Evolutionary conservation across 805 yeast genomes (phyloP).

Genomic region (Cyberlindnera maclurae): DNA sequence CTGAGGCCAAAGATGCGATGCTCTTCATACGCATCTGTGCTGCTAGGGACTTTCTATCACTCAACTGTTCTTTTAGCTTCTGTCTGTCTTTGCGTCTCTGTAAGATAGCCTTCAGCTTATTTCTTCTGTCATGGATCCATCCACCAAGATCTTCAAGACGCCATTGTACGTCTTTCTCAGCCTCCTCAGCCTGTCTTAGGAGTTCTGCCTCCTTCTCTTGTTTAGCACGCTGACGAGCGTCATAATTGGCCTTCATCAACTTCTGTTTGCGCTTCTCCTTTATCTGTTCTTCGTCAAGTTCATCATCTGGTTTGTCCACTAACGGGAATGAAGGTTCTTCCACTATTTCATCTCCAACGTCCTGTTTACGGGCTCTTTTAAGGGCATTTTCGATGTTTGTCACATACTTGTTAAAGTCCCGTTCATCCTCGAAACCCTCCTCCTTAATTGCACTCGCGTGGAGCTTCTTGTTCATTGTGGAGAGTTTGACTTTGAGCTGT

Average conservation of each 20-base stretch:
- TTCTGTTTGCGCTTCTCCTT: conserved; percentile 84
- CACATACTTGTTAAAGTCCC: conserved; percentile 63
- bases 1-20: conserved; percentile 79
- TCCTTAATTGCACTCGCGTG: conserved; percentile 47
- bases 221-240: conserved; percentile 78
- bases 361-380: conserved; percentile 58
- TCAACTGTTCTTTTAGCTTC: conserved; percentile 67
- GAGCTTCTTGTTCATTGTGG: conserved; percentile 43
- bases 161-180: conserved; percentile 67
- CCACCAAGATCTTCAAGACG: conserved; percentile 63
- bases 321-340: conserved; percentile 58
- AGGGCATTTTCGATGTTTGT: conserved; percentile 59
- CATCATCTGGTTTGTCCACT: conserved; percentile 77
- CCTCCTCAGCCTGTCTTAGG: conserved; percentile 51
- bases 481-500: conserved; percentile 46
- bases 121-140: conserved; percentile 74
- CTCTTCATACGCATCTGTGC: conserved; percentile 90
- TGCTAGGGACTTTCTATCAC: conserved; percentile 84
- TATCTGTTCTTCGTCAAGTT: conserved; percentile 69
- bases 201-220: conserved; percentile 68
- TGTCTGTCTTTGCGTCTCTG: conserved; percentile 57
- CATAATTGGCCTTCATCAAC: conserved; percentile 77
- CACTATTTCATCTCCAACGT: conserved; percentile 51
- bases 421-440: conserved; percentile 74
- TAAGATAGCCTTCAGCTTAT: conserved; percentile 51